Percentiles rank a stretch among this genome's conserved stretches.
phyloP scores from a whole-genome alignment of 2,329 filamentous ascomycete species.

The Chrysoporthe puriensis region DNA sequence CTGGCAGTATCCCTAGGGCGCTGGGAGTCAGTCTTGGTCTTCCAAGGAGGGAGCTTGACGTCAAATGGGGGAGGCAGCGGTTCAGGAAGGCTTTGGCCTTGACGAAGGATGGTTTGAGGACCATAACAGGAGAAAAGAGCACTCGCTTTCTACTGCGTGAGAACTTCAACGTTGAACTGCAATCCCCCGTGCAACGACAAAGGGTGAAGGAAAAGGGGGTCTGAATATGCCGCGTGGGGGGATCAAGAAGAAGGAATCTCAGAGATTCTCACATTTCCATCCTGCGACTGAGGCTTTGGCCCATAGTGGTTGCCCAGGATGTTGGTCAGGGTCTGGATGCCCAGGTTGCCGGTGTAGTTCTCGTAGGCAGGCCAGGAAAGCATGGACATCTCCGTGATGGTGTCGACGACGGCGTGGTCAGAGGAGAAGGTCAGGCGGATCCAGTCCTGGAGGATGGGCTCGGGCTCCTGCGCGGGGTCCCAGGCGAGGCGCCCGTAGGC shows the following conservation, averaged over 20 bases:
- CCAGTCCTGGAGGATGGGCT: constrained; percentile 65
- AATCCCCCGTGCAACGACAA: neutral
- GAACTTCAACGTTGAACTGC: too few species aligned
- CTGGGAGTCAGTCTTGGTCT: too few species aligned
- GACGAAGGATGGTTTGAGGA: too few species aligned
- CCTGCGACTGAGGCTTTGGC: constrained; percentile 67
- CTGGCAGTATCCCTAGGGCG: constrained; percentile 62
- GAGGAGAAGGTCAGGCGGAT: constrained; percentile 67
- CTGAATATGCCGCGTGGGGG: too few species aligned
- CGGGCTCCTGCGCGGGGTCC: constrained; percentile 56
- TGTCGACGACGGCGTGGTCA: constrained; percentile 57
- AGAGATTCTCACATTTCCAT: constrained; percentile 52
- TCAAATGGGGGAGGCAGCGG: too few species aligned
- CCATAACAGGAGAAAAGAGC: neutral
- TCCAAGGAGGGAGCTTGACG: too few species aligned
- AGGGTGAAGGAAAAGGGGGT: too few species aligned
- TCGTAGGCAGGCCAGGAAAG: constrained; percentile 73
- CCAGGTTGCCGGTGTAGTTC: constrained; percentile 71
- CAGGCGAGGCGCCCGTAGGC: constrained; percentile 70
- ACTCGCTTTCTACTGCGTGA: too few species aligned
- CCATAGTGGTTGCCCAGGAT: constrained; percentile 70
- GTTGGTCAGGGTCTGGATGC: constrained; percentile 70
- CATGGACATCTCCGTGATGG: constrained; percentile 66
- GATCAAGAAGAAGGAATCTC: neutral
- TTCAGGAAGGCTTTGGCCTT: too few species aligned